Base-by-base conservation (phyloP, 2,329 filamentous ascomycete genomes). In the Paracamarosporium sp. region DNA sequence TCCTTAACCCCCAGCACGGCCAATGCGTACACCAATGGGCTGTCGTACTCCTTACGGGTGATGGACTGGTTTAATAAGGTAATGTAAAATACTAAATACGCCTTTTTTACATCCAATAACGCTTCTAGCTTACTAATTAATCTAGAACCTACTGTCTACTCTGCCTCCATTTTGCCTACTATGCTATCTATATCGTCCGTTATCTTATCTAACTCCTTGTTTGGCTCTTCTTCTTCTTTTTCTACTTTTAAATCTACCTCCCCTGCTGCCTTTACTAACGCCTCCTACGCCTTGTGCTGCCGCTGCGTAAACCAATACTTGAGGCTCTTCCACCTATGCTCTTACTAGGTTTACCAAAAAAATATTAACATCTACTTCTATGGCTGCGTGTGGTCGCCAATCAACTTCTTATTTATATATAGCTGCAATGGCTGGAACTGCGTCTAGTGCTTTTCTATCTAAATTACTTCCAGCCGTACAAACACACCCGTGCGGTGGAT, bases 1-100 rank as follows among this genome's bases (percentile, higher is more conserved):
- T 62, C 54, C n/a, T 61, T 60, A 12, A 69, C 53, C 15, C 66
- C 60, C 20, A 69, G 61, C 28, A 64, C 55, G 15, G 65, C 65
- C 35, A 67, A 60, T 45, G 47, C 52, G 40, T 47, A 65, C 25
- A 65, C 65, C 28, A 67, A 64, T 38, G 54, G 46, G 53, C 53
- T 64, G 36, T 66, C 56, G 40, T 66, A 68, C 55, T 66, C 59
- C 38, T 44, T 59, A 15, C 51, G 41, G 9, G 48, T 52, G 24
- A 62, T 65, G 13, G 17, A 38, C 45, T 63, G 44, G 53, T 64
- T 55, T 30, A 67, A 54, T 43, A 69, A 57, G 44, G 31, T 36
- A 33, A 69, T 63, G 38, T 38, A 68, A 65, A 68, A 67, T 33
- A 46, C 20, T 44, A 66, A 64, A 55, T 47, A 64, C 43, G 58